These are phyloP conservation scores for Fusarium sp. DNA, from an alignment of 2,329 filamentous ascomycete genomes.

Conservation along the genomic window DNA sequence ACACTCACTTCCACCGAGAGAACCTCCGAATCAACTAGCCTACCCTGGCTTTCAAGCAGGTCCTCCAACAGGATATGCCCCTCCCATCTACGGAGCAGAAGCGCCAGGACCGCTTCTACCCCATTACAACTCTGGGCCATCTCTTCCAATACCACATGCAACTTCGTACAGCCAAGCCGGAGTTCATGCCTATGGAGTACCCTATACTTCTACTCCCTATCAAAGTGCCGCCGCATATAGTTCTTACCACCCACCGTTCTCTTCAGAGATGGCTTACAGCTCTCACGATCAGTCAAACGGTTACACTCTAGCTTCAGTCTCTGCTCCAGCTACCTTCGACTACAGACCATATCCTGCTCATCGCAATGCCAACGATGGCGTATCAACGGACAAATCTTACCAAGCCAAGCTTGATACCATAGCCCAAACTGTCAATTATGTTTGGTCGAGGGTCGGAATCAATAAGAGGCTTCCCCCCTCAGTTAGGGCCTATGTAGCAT, in stretches of 20 bases:
- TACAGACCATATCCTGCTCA: slow-evolving; percentile 15
- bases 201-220: slow-evolving; percentile 22
- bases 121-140: slow-evolving; percentile 20
- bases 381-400: slow-evolving; percentile 44
- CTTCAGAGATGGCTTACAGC: slow-evolving; percentile 5
- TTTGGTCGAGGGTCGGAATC: slow-evolving; percentile 69
- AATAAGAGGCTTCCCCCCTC: slow-evolving; percentile 69
- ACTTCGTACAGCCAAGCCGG: slow-evolving; percentile 17
- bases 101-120: neutral
- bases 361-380: slow-evolving; percentile 1
- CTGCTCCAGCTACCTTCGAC: slow-evolving; percentile 3
- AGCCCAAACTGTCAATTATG: slow-evolving; percentile 62
- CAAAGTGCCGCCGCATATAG: slow-evolving; percentile 17
- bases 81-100: slow-evolving; percentile 27
- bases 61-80: slow-evolving; percentile 22
- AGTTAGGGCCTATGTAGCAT: slow-evolving; percentile 69
- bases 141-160: slow-evolving; percentile 7
- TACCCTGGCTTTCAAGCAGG: slow-evolving; percentile 24
- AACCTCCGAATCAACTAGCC: slow-evolving; percentile 4
- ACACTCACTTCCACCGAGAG: slow-evolving; percentile 3
- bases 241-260: slow-evolving; percentile 21
- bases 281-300: slow-evolving; percentile 8
- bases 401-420: slow-evolving; percentile 61
- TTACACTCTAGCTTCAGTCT: slow-evolving; percentile 7
- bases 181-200: slow-evolving; percentile 20